These are phyloP conservation scores for Penicillium angulare DNA, from an alignment of 495 filamentous ascomycete genomes.

Conservation along the genomic window DNA sequence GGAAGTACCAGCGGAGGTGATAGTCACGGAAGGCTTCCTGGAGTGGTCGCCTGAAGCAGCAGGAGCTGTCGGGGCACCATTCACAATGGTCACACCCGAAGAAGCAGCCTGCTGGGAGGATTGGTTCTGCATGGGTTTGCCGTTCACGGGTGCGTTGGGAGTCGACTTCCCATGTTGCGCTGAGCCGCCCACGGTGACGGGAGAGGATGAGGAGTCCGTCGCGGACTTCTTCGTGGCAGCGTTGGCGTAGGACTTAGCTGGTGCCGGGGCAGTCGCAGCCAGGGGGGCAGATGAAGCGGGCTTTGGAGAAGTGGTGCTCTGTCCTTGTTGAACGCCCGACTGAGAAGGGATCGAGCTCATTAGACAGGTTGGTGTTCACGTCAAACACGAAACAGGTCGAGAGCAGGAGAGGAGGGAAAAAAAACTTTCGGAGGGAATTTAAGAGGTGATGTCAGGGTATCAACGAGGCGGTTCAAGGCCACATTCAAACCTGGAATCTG, in stretches of 20 bases:
- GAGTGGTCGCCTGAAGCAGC: slow-evolving; percentile 65
- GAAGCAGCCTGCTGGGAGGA: slow-evolving; percentile 19
- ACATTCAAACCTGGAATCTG: slow-evolving; percentile 35
- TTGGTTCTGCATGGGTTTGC: slow-evolving; percentile 63
- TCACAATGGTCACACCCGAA: slow-evolving; percentile 67
- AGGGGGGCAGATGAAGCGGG: slow-evolving; percentile 53
- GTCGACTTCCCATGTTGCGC: slow-evolving; percentile 81
- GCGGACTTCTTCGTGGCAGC: slow-evolving; percentile 83
- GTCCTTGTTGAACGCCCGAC: slow-evolving; percentile 54
- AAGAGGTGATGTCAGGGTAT: slow-evolving; percentile 31
- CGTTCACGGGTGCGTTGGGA: slow-evolving; percentile 78
- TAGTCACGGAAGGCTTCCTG: slow-evolving; percentile 83
- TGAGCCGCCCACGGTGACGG: slow-evolving; percentile 69
- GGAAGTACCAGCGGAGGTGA: slow-evolving; percentile 73
- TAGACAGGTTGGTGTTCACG: slow-evolving; percentile 42
- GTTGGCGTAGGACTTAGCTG: slow-evolving; percentile 62
- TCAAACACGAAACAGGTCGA: slow-evolving; percentile 23
- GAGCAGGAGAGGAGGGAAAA: slow-evolving; percentile 1
- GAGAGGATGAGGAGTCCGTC: slow-evolving; percentile 62
- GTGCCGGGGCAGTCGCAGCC: slow-evolving; percentile 52
- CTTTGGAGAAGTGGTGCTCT: slow-evolving; percentile 49
- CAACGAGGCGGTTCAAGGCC: slow-evolving; percentile 28
- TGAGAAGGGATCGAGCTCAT: slow-evolving; percentile 51
- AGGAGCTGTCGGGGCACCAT: slow-evolving; percentile 57
- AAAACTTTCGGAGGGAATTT: slow-evolving; percentile 7